These are phyloP conservation scores for Ophiosphaerella korrae DNA, from an alignment of 2,329 filamentous ascomycete genomes.

Conservation along the genomic window DNA sequence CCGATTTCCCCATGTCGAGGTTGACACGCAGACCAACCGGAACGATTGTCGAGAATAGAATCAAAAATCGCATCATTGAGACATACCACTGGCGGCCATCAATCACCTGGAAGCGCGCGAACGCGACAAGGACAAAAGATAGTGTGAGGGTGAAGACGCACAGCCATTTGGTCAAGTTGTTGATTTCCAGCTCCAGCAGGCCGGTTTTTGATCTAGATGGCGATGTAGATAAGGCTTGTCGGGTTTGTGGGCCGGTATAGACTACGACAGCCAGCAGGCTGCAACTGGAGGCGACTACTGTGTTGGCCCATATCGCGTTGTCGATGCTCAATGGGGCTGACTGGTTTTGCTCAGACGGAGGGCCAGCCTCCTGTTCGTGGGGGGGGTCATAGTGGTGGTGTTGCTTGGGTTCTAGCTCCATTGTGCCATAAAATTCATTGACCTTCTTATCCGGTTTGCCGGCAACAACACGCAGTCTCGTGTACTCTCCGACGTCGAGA, in stretches of 20 bases:
- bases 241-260: slow-evolving; percentile 92
- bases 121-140: slow-evolving; percentile 83
- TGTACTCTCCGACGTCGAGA: slow-evolving; percentile 73
- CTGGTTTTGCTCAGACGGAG: slow-evolving; percentile 41
- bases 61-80: slow-evolving; percentile 96
- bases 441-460: slow-evolving; percentile 92
- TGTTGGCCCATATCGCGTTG: slow-evolving; percentile 99
- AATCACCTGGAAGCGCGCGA: slow-evolving; percentile 77
- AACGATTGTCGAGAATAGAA: slow-evolving; percentile 98
- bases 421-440: slow-evolving; percentile 90
- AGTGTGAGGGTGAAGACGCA: slow-evolving; percentile 85
- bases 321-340: slow-evolving; percentile 85
- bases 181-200: slow-evolving; percentile 93
- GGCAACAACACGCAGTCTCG: slow-evolving; percentile 70
- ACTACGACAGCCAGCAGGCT: slow-evolving; percentile 87
- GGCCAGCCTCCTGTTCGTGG: slow-evolving; percentile 33
- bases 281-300: slow-evolving; percentile 90
- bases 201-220: slow-evolving; percentile 93
- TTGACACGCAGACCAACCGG: slow-evolving; percentile 97
- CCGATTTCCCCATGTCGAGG: slow-evolving; percentile 93
- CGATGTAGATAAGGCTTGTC: slow-evolving; percentile 90
- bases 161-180: slow-evolving; percentile 93
- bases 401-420: slow-evolving; percentile 70
- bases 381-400: slow-evolving; percentile 56
- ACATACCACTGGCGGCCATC: slow-evolving; percentile 83